A percentile compares a stretch with the other conserved stretches of the same genome.
Conservation (phyloP, 169 alveolate genomes). For the Eimeria praecox region DNA sequence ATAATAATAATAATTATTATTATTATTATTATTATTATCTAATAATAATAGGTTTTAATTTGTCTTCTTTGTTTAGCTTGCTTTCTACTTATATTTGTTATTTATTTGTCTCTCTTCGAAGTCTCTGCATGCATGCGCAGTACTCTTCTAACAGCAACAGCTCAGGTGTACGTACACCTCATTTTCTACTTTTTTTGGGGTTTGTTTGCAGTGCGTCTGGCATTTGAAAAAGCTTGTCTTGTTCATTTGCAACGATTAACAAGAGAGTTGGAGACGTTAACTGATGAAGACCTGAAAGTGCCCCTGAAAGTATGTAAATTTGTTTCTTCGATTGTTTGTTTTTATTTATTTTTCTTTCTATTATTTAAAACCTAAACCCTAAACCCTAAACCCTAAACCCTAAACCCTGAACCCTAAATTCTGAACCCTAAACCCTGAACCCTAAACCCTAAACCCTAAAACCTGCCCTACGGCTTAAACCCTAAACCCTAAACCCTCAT, state of each 20-base stretch:
- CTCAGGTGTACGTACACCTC: background rate
- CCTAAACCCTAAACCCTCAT: too few relatives aligned
- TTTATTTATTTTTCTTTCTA: too few relatives aligned
- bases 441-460: too few relatives aligned
- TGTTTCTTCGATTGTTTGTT: background rate
- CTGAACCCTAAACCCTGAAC: too few relatives aligned
- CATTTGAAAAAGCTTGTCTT: conserved; percentile 55
- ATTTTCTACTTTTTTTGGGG: background rate
- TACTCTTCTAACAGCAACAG: background rate
- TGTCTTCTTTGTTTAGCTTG: background rate
- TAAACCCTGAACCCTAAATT: too few relatives aligned
- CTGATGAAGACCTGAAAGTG: conserved; percentile 13
- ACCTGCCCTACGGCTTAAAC: too few relatives aligned
- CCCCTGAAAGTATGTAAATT: conserved; percentile 6
- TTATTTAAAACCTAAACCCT: background rate
- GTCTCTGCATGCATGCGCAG: background rate
- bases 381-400: background rate
- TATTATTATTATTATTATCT: background rate
- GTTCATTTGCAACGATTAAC: background rate
- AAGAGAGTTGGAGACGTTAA: background rate
- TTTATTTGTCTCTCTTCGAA: too few relatives aligned
- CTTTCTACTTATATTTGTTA: background rate
- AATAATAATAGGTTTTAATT: background rate
- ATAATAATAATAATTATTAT: too few relatives aligned
- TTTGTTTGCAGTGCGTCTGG: conserved; percentile 13